Conservation (phyloP, 805 yeast species). For the Teunomyces stri region DNA sequence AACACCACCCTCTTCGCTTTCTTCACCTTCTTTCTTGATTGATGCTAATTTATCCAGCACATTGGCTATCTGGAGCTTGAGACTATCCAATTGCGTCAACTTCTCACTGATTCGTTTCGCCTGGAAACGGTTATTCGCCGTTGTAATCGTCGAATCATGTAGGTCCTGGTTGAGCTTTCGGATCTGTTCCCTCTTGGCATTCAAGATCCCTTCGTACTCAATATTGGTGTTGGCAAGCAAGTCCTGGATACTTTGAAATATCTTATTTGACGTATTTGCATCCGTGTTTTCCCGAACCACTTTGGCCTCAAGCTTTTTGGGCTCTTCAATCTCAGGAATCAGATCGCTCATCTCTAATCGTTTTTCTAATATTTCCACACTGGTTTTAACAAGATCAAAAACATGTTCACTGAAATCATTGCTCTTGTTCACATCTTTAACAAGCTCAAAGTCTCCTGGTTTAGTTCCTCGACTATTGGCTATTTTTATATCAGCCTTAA, state of each 20-base stretch:
- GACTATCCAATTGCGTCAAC: conserved; percentile 43
- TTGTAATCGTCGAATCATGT: conserved; percentile 39
- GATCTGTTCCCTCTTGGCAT: conserved; percentile 35
- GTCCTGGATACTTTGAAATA: conserved; percentile 40
- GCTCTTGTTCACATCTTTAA: conserved; percentile 31
- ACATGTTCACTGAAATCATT: conserved; percentile 24
- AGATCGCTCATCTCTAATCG: conserved; percentile 11
- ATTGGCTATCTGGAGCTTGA: conserved; percentile 47
- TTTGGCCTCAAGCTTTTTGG: conserved; percentile 7
- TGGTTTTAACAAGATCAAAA: conserved; percentile 34
- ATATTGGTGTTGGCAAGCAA: conserved; percentile 34
- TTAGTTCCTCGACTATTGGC: conserved; percentile 84
- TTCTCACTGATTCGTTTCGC: conserved; percentile 37
- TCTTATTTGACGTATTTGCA: conserved; percentile 23
- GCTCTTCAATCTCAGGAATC: conserved; percentile 12
- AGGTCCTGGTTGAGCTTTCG: conserved; percentile 32
- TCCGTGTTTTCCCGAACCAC: background rate
- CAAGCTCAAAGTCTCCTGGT: conserved; percentile 83
- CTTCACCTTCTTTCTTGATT: conserved; percentile 25
- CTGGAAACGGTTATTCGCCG: conserved; percentile 41
- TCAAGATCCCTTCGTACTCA: conserved; percentile 38
- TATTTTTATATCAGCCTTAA: conserved; percentile 54
- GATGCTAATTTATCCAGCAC: conserved; percentile 32
- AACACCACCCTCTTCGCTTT: conserved; percentile 47
- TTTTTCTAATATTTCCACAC: conserved; percentile 31